Percentiles rank a stretch among this genome's conserved stretches.
phyloP scores from a whole-genome alignment of 371 early-diverging fungal genomes.

The Entomophthora muscae region DNA sequence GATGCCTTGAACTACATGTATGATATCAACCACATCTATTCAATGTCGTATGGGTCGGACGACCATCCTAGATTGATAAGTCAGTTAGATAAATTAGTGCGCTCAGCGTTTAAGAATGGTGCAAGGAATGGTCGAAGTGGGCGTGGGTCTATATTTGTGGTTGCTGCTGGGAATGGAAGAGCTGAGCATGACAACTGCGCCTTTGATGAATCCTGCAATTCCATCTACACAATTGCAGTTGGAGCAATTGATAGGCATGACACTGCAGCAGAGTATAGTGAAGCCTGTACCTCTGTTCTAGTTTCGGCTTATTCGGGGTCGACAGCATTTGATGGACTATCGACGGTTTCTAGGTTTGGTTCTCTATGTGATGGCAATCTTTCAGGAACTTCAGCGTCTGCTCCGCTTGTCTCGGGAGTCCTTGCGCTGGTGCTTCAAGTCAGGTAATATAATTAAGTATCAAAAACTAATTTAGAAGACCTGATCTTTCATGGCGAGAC shows the following conservation, averaged over 20 bases:
- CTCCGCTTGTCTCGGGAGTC: too few relatives aligned
- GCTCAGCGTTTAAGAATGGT: slow-evolving; percentile 71
- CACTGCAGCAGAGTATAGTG: slow-evolving; percentile 69
- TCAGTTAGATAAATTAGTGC: slow-evolving; percentile 52
- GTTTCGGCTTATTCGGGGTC: slow-evolving; percentile 80
- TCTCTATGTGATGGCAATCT: too few relatives aligned
- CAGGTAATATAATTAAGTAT: too few relatives aligned
- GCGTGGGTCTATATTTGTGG: slow-evolving; percentile 76
- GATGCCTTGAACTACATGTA: slow-evolving; percentile 66
- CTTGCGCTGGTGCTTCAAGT: too few relatives aligned
- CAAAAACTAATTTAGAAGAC: too few relatives aligned
- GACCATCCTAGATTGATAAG: slow-evolving; percentile 81
- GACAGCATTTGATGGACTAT: too few relatives aligned
- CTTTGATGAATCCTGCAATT: too few relatives aligned
- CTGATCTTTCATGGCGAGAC: too few relatives aligned
- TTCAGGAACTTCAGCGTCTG: too few relatives aligned
- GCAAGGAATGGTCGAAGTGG: slow-evolving; percentile 68
- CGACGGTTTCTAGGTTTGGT: too few relatives aligned
- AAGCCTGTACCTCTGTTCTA: slow-evolving; percentile 75
- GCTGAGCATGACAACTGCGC: too few relatives aligned
- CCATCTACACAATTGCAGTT: slow-evolving; percentile 84
- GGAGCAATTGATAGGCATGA: slow-evolving; percentile 66
- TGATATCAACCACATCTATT: too few relatives aligned
- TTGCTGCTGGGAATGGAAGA: slow-evolving; percentile 92
- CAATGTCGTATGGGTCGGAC: slow-evolving; percentile 88